A percentile compares a stretch with the other conserved stretches of the same genome.
Conservation (phyloP, 2,329 filamentous ascomycete species). For the Furcasterigmium furcatum region DNA sequence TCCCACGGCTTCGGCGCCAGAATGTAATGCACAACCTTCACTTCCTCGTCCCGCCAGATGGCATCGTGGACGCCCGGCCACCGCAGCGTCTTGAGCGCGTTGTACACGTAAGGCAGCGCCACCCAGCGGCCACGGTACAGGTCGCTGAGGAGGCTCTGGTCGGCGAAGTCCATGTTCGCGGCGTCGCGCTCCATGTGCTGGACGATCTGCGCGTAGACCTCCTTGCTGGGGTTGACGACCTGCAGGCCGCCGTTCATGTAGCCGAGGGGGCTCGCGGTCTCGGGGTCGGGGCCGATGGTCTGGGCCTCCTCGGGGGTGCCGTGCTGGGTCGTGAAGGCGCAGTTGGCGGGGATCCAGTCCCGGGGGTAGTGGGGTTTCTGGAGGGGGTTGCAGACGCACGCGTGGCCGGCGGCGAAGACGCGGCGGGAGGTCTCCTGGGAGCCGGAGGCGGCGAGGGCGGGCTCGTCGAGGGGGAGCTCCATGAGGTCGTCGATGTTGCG, state of each 20-base stretch:
- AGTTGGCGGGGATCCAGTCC: constrained; percentile 60
- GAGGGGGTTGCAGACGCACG: constrained; percentile 83
- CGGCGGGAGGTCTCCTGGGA: constrained; percentile 38
- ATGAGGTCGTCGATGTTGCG: constrained; percentile 92
- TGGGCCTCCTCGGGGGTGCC: constrained; percentile 42
- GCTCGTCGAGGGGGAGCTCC: constrained; percentile 68
- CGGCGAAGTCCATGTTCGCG: constrained; percentile 51
- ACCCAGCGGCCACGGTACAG: constrained; percentile 55
- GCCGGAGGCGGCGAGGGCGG: background rate
- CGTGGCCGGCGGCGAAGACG: constrained; percentile 81
- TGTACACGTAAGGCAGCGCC: constrained; percentile 57
- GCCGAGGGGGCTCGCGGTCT: constrained; percentile 39
- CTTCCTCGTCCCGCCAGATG: constrained; percentile 55
- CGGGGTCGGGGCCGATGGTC: constrained; percentile 37
- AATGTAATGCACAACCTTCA: constrained; percentile 62
- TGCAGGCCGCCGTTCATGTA: constrained; percentile 55
- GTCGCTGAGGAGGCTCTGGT: constrained; percentile 55
- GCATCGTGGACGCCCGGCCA: constrained; percentile 47
- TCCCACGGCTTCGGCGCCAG: constrained; percentile 61
- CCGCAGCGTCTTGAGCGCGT: constrained; percentile 59
- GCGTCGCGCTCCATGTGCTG: constrained; percentile 45
- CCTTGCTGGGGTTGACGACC: constrained; percentile 50
- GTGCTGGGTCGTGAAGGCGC: constrained; percentile 56
- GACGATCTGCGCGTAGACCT: constrained; percentile 47
- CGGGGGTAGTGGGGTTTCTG: constrained; percentile 74